Percentiles rank a stretch among this genome's conserved stretches.
Evolutionary conservation across 331 rosid genomes (phyloP).

Genomic region (Telfairia occidentalis): DNA sequence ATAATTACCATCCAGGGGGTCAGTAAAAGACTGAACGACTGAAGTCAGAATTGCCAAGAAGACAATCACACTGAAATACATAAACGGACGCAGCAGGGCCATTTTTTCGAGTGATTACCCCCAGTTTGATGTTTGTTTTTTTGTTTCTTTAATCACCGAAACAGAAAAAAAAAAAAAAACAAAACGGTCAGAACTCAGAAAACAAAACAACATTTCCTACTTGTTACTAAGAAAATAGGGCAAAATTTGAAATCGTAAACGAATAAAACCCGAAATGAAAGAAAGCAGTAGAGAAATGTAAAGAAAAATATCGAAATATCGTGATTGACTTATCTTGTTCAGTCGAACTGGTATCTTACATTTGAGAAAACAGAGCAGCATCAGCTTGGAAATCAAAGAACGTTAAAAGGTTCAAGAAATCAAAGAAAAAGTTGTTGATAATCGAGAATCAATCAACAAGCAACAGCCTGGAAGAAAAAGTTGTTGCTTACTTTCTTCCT

Average conservation of each 20-base stretch:
- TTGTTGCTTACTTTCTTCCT: background rate
- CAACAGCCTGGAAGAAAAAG: background rate
- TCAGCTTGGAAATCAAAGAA: background rate
- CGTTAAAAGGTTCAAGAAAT: background rate
- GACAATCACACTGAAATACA: constrained; percentile 24
- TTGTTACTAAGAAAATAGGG: background rate
- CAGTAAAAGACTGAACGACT: constrained; percentile 33
- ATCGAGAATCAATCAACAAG: background rate
- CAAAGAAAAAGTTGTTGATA: background rate
- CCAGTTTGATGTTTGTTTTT: background rate
- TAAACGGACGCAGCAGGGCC: constrained; percentile 15
- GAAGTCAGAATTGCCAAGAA: constrained; percentile 34
- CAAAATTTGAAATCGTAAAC: background rate
- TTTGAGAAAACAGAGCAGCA: background rate
- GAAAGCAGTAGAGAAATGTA: background rate
- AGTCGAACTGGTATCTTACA: background rate
- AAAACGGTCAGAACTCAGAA: background rate
- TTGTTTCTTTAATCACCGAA: background rate
- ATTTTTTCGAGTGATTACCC: constrained; percentile 18
- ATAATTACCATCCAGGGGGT: constrained; percentile 41
- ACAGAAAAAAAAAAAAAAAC: too few species aligned
- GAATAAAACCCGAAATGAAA: background rate
- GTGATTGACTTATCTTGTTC: background rate
- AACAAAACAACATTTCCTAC: background rate
- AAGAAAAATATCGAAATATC: background rate